Base-by-base conservation (phyloP, 2,329 filamentous ascomycete genomes). In the Hymenoscyphus albidus region DNA sequence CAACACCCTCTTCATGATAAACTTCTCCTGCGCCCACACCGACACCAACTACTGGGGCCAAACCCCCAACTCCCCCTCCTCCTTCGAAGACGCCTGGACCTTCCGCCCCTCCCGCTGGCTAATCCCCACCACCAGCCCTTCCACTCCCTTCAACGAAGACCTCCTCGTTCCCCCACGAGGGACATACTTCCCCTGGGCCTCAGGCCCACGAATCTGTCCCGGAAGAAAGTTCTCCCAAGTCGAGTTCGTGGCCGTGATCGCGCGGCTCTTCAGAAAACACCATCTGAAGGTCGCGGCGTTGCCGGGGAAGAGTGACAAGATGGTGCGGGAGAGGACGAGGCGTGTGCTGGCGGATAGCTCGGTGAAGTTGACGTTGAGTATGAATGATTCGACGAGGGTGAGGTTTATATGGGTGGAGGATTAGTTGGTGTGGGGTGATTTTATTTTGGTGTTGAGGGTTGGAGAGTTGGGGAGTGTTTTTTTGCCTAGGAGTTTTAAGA, bases 1-100 rank as follows among this genome's bases (percentile, higher is more conserved):
- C 16, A 75, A 74, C 51, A 76, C 75, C 9, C 5, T 16, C 74
- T 77, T 64, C 74, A 85, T 51, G 79, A 74, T n/a, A 7, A 56
- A 61, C 16, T n/a, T 58, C 14, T 16, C 42, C 2, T 61, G n/a
- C 4, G 18, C 61, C n/a, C 65, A 67, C 42, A 57, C 51, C 7
- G 27, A 40, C n/a, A 44, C 64, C 6, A 10, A 48, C 12, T 63
- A 61, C 59, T 67, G 66, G 66, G 63, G 63, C 27, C 27, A 27
- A 27, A 27, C 27, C 3, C 3, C 27, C 27, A 27, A 27, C 27
- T 27, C 27, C n/a, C 7, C 57, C 22, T 6, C 6, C 35, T 35
- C 35, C 35, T 7, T 1, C 22, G 18, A 54, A 22, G 65, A 67
- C 31, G 18, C 61, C 13, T 58, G 59, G 22, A 32, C 6, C 18